Evolutionary conservation across 1,284 basidiomycete species (phyloP).

Genomic region (Gomphus bonarii): DNA sequence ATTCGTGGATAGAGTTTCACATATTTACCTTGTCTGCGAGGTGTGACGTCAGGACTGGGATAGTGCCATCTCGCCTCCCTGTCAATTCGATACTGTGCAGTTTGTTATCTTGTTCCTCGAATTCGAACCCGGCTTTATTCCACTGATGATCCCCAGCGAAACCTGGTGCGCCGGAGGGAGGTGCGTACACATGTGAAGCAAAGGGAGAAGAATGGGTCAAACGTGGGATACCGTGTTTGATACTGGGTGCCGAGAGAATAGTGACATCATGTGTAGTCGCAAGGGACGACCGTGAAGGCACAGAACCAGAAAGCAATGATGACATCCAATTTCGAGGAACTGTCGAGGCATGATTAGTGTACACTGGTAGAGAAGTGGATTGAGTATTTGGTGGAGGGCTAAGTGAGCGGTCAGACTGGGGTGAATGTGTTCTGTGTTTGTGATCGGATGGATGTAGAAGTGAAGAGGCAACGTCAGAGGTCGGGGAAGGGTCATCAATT

Average conservation of each 20-base stretch:
- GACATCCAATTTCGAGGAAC: slow-evolving; percentile 17
- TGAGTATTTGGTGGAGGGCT: slow-evolving; percentile 1
- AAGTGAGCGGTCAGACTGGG: slow-evolving; percentile 4
- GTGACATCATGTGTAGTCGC: not conserved
- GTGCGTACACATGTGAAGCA: slow-evolving; percentile 42
- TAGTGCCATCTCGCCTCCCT: slow-evolving; percentile 46
- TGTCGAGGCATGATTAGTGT: slow-evolving; percentile 8
- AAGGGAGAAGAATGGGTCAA: slow-evolving; percentile 48
- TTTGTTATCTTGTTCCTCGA: slow-evolving; percentile 34
- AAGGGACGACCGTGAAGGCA: slow-evolving; percentile 3
- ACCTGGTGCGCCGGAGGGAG: slow-evolving; percentile 72
- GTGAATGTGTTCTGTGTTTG: not conserved
- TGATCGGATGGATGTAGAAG: not conserved
- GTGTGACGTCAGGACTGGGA: slow-evolving; percentile 38
- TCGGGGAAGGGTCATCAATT: not conserved
- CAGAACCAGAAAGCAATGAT: slow-evolving; percentile 12
- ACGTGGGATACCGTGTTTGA: not conserved
- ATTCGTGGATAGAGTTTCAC: not conserved
- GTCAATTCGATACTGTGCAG: slow-evolving; percentile 28
- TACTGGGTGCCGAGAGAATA: not conserved
- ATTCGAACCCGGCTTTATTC: slow-evolving; percentile 35
- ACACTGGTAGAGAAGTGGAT: not conserved
- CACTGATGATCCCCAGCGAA: slow-evolving; percentile 52
- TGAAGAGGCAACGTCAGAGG: not conserved
- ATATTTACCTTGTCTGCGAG: slow-evolving; percentile 52